Conservation (phyloP, 179 eudicot species). For the Silene coronaria region DNA sequence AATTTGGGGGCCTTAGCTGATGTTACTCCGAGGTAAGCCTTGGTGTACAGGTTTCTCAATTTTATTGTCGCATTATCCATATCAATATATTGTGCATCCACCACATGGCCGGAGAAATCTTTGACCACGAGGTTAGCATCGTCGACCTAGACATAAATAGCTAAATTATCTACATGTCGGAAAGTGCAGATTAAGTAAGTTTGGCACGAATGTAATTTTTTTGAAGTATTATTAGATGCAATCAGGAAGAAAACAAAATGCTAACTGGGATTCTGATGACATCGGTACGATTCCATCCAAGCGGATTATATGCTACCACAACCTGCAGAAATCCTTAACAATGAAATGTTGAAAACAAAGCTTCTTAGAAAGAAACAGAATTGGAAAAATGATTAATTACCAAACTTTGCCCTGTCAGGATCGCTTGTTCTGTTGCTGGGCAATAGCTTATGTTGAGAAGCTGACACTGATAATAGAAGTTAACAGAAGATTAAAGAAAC, state of each 20-base stretch:
- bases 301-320: constrained; percentile 74
- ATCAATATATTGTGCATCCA: constrained; percentile 55
- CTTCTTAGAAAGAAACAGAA: not conserved
- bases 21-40: constrained; percentile 61
- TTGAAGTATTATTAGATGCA: not conserved
- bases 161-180: not conserved
- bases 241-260: not conserved
- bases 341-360: not conserved
- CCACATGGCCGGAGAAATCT: constrained; percentile 48
- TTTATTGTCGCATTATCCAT: constrained; percentile 53
- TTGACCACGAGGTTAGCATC: constrained; percentile 47
- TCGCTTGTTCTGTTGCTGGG: constrained; percentile 69
- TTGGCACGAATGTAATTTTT: not conserved
- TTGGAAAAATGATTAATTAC: constrained; percentile 31
- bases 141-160: constrained; percentile 45
- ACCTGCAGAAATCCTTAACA: constrained; percentile 44
- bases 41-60: constrained; percentile 52
- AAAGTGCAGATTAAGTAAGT: not conserved
- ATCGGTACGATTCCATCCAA: constrained; percentile 83
- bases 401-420: constrained; percentile 68
- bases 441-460: constrained; percentile 83
- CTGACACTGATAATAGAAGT: constrained; percentile 53
- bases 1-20: constrained; percentile 50
- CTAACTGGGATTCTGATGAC: constrained; percentile 69
- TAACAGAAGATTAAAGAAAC: not conserved